These are phyloP conservation scores for Byssoonygena ceratinophila DNA, from an alignment of 2,329 filamentous ascomycete genomes.

Conservation along the genomic window DNA sequence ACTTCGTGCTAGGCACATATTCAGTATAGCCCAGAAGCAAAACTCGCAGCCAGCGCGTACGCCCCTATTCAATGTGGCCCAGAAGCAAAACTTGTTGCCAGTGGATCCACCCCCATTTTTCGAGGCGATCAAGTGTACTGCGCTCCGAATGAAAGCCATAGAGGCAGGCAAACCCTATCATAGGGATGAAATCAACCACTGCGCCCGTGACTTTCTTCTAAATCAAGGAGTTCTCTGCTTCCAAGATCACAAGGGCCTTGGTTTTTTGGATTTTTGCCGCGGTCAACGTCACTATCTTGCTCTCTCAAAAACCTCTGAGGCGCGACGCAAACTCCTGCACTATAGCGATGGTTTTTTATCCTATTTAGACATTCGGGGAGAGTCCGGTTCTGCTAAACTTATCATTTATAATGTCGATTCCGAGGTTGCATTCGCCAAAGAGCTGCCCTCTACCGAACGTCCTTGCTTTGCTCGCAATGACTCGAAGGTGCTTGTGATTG, in stretches of 20 bases:
- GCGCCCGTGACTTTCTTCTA: not conserved
- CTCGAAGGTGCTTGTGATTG: not conserved
- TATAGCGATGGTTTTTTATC: not conserved
- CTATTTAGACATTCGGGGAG: not conserved
- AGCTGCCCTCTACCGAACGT: not conserved
- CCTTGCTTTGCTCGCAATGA: not conserved
- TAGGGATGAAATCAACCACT: not conserved
- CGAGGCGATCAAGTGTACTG: not conserved
- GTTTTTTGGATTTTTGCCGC: not conserved
- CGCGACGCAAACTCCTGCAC: not conserved
- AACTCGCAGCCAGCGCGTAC: too few species aligned
- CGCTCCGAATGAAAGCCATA: not conserved
- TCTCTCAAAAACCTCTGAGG: not conserved
- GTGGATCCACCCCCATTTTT: not conserved
- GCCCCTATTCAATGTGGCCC: too few species aligned
- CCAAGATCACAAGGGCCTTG: not conserved
- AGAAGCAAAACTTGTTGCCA: too few species aligned
- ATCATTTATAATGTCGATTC: not conserved
- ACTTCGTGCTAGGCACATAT: conserved; percentile 1
- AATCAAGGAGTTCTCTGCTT: not conserved
- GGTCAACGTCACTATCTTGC: not conserved
- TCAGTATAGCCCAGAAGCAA: not conserved
- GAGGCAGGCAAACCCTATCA: not conserved
- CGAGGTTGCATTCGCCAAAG: not conserved
- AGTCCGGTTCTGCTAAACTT: not conserved